Percentiles rank a stretch among this genome's conserved stretches.
Conservation (phyloP, 2,329 filamentous ascomycete species). For the Cladosporium austrohemisphaericum region DNA sequence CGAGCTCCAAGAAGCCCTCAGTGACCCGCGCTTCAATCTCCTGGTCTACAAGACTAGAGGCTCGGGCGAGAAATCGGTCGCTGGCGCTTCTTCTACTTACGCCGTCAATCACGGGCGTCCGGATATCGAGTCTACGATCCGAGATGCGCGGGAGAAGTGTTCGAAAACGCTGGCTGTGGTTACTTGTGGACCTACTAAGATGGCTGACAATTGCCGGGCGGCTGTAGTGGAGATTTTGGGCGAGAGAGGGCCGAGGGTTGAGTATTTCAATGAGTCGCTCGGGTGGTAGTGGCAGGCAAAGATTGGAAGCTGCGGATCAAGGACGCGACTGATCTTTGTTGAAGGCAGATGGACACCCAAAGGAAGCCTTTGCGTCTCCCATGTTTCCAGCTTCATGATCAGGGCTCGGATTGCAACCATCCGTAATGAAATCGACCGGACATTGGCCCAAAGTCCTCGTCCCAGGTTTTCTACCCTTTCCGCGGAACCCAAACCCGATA, state of each 20-base stretch:
- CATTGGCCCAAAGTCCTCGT: too few relatives aligned
- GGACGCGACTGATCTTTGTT: too few relatives aligned
- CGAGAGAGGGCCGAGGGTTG: constrained; percentile 20
- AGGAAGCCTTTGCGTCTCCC: too few relatives aligned
- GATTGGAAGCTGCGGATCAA: too few relatives aligned
- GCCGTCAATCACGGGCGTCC: constrained; percentile 20
- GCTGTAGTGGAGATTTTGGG: constrained; percentile 21
- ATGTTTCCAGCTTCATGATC: too few relatives aligned
- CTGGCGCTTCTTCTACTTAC: neutral
- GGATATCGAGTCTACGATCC: constrained; percentile 20
- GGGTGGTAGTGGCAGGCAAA: constrained; percentile 20
- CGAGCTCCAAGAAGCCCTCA: neutral
- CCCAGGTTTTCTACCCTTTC: too few relatives aligned
- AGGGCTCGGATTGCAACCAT: too few relatives aligned
- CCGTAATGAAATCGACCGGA: too few relatives aligned
- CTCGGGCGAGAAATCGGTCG: neutral
- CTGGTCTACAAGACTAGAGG: neutral
- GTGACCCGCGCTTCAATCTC: neutral
- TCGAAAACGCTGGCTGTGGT: constrained; percentile 20
- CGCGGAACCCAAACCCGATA: too few relatives aligned
- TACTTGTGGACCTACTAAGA: constrained; percentile 20
- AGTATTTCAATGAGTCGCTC: constrained; percentile 22
- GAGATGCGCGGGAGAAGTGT: constrained; percentile 15
- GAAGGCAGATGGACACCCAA: too few relatives aligned
- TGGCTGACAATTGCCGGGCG: constrained; percentile 21